A percentile compares a stretch with the other conserved stretches of the same genome.
Evolutionary conservation across 306 rosid species (phyloP).

Genomic region (Rosa lucieae): DNA sequence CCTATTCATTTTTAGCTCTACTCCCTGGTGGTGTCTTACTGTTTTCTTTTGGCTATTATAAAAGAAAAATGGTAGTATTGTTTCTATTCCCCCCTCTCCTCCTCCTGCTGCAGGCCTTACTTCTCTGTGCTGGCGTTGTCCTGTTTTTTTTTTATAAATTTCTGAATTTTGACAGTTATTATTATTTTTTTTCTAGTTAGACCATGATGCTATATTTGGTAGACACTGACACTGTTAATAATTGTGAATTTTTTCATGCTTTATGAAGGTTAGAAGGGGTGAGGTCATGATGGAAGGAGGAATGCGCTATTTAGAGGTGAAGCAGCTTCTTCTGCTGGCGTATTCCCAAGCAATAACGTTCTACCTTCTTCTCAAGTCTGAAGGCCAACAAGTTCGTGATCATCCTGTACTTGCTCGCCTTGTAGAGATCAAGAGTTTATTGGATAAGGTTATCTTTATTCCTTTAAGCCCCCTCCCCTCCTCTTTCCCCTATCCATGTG

Average conservation of each 20-base stretch:
- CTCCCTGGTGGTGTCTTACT: neutral
- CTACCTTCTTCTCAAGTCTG: slow-evolving; percentile 92
- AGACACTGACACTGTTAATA: neutral
- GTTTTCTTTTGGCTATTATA: neutral
- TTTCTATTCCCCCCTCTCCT: neutral
- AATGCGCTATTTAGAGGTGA: slow-evolving; percentile 68
- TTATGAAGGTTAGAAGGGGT: slow-evolving; percentile 58
- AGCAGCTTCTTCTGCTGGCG: slow-evolving; percentile 60
- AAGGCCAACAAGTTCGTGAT: slow-evolving; percentile 70
- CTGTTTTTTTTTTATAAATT: neutral
- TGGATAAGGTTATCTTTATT: slow-evolving; percentile 58
- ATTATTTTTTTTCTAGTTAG: neutral
- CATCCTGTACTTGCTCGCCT: slow-evolving; percentile 84
- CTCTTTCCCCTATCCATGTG: neutral
- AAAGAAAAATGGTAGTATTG: neutral
- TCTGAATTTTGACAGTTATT: neutral
- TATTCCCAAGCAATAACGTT: slow-evolving; percentile 87
- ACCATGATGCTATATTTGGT: neutral
- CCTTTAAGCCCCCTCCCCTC: slow-evolving; percentile 6
- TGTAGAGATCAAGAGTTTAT: slow-evolving; percentile 70
- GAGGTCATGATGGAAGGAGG: slow-evolving; percentile 56
- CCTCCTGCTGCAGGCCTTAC: neutral
- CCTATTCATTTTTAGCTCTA: neutral
- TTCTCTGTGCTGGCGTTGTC: too few relatives aligned
- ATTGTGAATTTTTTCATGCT: slow-evolving; percentile 17